These are phyloP conservation scores for Musa acuminata DNA, from an alignment of 176 grass and related monocot genomes.

Conservation along the genomic window DNA sequence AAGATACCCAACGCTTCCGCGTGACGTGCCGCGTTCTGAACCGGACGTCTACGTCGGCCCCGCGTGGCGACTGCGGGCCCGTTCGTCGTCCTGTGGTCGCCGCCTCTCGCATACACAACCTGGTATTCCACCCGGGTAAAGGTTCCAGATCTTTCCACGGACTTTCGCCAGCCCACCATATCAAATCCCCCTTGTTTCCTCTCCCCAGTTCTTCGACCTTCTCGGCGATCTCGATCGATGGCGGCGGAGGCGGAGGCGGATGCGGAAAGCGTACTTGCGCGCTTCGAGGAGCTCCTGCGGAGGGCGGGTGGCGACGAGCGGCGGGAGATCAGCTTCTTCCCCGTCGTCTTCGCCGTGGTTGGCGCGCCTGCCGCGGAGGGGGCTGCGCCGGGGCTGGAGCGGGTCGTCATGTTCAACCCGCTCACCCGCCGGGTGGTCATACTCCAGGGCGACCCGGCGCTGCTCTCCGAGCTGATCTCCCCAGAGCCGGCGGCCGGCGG, in stretches of 20 bases:
- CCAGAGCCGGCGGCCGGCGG: not conserved
- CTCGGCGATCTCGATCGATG: not conserved
- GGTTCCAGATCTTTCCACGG: not conserved
- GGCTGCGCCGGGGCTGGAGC: not conserved
- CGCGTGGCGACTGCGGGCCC: too few relatives aligned
- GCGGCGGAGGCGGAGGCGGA: not conserved
- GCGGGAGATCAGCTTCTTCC: not conserved
- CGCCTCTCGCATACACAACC: too few relatives aligned
- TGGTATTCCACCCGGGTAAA: not conserved
- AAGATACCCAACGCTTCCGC: too few relatives aligned
- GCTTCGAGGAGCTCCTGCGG: not conserved
- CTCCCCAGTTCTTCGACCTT: not conserved
- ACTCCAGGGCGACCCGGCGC: conserved; percentile 1
- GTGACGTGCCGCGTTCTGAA: too few relatives aligned
- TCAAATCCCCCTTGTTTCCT: not conserved
- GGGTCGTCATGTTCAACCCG: not conserved
- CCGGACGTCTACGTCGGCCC: too few relatives aligned
- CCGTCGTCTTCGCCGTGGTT: not conserved
- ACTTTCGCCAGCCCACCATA: not conserved
- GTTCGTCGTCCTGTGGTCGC: too few relatives aligned
- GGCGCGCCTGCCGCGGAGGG: not conserved
- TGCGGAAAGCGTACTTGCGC: not conserved
- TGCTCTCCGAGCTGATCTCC: not conserved
- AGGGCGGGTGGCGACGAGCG: not conserved
- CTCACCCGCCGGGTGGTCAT: not conserved